Base-by-base conservation (phyloP, 2,329 filamentous ascomycete genomes). In the Talaromyces sp. region DNA sequence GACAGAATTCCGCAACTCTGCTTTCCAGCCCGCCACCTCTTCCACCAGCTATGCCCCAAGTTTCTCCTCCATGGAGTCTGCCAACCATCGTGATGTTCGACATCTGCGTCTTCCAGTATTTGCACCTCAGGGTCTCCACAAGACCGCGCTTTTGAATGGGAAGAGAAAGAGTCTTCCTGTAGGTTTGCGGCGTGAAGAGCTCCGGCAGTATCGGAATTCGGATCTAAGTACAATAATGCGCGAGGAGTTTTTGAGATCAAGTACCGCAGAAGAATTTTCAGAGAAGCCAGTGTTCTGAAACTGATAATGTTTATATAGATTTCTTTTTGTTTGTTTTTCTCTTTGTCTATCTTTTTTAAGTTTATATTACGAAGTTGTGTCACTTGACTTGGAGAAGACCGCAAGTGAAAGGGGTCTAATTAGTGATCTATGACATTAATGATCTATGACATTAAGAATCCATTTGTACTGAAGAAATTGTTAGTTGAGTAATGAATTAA, bases 191-290 rank as follows among this genome's bases (percentile, higher is more conserved):
- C 71, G 73, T 22, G 73, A 75, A 60, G 72, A 75, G 17, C 59
- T 72, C 53, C 67, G 67, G 44, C 73, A 67, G 57, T 75, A 76
- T 62, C 72, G 73, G 44, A 75, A 75, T 58, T 73, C 73, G n/a
- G 74, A 76, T 62, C 66, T 76, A 19, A 75, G 72, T 61, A 60
- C 66, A 15, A 71, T 72, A 47, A 70, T 73, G 70, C 64, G 70
- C 28, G 73, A 75, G 7, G 73, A 73, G 32, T 74, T 75, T 32
- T 49, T 73, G 5, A 66, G 69, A 30, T 70, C 71, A 28, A 69
- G 66, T 53, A 64, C 70, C 22, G 17, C 13, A 15, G 27, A 22
- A 17, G 44, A 47, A 47, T 25, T 47, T 15, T 47, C 44, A 13
- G 22, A 47, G n/a, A 47, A 47, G 9, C 19, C 44, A 25, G 11